Base-by-base conservation (phyloP, 2,329 filamentous ascomycete genomes). In the Ophiosphaerella korrae region DNA sequence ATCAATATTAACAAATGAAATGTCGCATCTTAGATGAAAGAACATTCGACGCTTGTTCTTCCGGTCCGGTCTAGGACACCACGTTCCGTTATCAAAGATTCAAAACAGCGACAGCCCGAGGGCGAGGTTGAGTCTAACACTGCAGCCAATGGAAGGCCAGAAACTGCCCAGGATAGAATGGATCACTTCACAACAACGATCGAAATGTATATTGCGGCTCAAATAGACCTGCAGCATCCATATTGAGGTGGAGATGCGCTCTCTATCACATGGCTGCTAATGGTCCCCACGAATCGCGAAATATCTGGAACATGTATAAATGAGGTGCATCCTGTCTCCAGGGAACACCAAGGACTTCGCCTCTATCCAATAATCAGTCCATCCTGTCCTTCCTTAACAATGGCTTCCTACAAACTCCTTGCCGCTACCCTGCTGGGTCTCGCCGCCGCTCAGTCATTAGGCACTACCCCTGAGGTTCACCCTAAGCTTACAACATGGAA, bases 401-500 rank as follows among this genome's bases (percentile, higher is more conserved):
- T 68, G 65, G 55, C 65, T 40, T 60, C 60, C 11, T 66, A 64
- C 49, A 41, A 56, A 3, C 43, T 72, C 31, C 36, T 71, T 32
- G 58, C 58, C 24, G 61, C 64, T 12, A 46, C 65, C 31, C 53
- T 74, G 18, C 41, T 71, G 33, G 62, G 62, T 32, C 45, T 72
- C 37, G 63, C 58, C 7, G 47, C 58, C 34, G 70, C 71, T 14
- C 71, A 74, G 48, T 63, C 68, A 3, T 63, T 61, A 7, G 67
- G 69, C 41, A 62, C 55, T 4, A 65, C 55, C 7, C 49, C 74
- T 5, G 80, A 84, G 59, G 73, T 75, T 21, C 82, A 84, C 46
- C 82, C 81, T 29, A 75, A 75, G 58, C 66, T 84, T 44, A 76
- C 73, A 3, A 84, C 81, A 2, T 82, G 74, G 64, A 75, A 78